A percentile compares a stretch with the other conserved stretches of the same genome.
phyloP scores from a whole-genome alignment of 208 protist species.

The Angomonas deanei region DNA sequence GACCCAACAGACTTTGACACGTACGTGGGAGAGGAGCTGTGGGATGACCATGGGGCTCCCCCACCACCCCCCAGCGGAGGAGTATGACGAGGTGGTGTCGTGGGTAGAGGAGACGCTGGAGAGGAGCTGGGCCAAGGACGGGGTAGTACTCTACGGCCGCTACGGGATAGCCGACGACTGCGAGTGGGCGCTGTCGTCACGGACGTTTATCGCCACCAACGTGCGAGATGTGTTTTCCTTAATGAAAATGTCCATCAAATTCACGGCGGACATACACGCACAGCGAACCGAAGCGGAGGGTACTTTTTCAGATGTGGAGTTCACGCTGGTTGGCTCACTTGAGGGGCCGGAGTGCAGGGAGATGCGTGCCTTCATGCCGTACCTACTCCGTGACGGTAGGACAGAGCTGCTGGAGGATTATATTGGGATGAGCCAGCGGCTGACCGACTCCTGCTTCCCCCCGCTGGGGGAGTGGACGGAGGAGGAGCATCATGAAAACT shows the following conservation, averaged over 20 bases:
- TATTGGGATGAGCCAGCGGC: constrained; percentile 60
- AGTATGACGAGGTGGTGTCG: constrained; percentile 51
- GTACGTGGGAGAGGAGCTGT: constrained; percentile 79
- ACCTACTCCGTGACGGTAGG: constrained; percentile 16
- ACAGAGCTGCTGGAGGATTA: constrained; percentile 14
- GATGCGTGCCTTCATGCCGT: constrained; percentile 68
- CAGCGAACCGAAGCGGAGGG: constrained; percentile 20
- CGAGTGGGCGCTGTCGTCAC: constrained; percentile 67
- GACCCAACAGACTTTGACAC: constrained; percentile 67
- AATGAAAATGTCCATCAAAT: constrained; percentile 80
- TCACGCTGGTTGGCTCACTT: constrained; percentile 59
- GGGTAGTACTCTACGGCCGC: constrained; percentile 73
- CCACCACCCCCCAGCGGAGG: constrained; percentile 1
- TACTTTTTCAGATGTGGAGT: constrained; percentile 18
- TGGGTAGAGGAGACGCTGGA: constrained; percentile 27
- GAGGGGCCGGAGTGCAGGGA: constrained; percentile 43
- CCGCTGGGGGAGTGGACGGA: constrained; percentile 68
- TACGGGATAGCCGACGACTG: constrained; percentile 77
- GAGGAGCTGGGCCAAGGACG: constrained; percentile 10
- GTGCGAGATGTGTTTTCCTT: constrained; percentile 65
- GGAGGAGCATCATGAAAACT: constrained; percentile 49
- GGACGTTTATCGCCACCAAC: constrained; percentile 38
- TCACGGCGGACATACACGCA: constrained; percentile 53
- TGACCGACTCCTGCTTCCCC: constrained; percentile 77
- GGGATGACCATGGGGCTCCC: constrained; percentile 13